Base-by-base conservation (phyloP, 2,329 filamentous ascomycete species). In the Ambrosiella xylebori region DNA sequence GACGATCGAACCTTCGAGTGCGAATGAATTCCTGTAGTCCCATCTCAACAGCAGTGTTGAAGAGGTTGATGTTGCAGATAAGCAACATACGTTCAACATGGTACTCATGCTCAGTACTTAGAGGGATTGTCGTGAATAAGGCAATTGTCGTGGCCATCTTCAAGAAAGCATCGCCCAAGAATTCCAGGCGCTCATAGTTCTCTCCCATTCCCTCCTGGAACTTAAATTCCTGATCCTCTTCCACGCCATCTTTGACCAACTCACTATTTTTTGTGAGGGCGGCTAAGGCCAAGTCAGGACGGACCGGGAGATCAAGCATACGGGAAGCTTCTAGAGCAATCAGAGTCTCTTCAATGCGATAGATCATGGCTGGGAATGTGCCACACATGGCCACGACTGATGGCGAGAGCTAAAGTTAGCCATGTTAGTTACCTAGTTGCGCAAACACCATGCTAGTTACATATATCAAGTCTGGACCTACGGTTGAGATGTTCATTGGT, bases 111-210 rank as follows among this genome's bases (percentile, higher is more conserved):
- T 98, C 93, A 63, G 88, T 81, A 61, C 85, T 81, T 53, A 86
- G 79, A 0, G 88, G 88, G 17, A 86, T 81, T 36, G 82, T 76
- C 0, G 85, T 84, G 66, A 86, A 97, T 0, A 95, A 74, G 0
- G 89, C 83, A 57, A 98, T 89, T 0, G 90, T 91, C 0, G 91
- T 96, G 9, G 87, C 88, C 83, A 96, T 91, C 70, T 98, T 98
- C 60, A 98, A 75, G 65, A 96, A 95, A 39, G 85, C 86, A 67
- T 98, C 93, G 0, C 93, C 93, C 1, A 97, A 76, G 61, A 96
- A 95, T 65, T 98, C 93, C 0, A 97, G 76, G 11, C 93, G 80
- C 68, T 98, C 93, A 65, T 98, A 98, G 64, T 97, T 97, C 44
- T 84, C 84, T 1, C 89, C 88, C 88, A 95, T 95, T 2, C 89